Evolutionary conservation across 192 early-diverging fungal genomes (phyloP).

Genomic region (Coemansia sp.): DNA sequence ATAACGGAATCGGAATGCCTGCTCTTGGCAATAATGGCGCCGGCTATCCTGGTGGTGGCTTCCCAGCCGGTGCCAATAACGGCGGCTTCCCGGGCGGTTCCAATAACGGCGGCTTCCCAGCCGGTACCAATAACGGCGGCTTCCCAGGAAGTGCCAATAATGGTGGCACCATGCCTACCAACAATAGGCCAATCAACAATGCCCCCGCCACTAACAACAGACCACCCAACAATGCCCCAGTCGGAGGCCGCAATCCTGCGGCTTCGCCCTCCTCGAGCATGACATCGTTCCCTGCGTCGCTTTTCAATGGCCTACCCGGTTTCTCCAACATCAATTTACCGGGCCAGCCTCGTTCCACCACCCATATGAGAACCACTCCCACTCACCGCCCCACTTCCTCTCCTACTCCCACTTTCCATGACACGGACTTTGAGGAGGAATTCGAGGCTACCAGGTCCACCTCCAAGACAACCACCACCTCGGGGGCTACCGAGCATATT

Average conservation of each 20-base stretch:
- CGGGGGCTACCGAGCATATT: not conserved
- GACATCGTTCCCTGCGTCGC: not conserved
- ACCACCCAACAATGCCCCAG: too few relatives aligned
- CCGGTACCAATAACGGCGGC: not conserved
- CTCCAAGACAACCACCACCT: not conserved
- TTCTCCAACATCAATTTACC: conserved; percentile 14
- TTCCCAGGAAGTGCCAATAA: not conserved
- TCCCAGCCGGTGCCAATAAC: not conserved
- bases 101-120: not conserved
- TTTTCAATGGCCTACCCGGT: not conserved
- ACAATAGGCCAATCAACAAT: not conserved
- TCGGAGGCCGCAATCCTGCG: not conserved
- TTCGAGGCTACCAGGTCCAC: not conserved
- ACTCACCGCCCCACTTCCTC: not conserved
- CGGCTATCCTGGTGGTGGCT: not conserved
- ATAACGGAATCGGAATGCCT: not conserved
- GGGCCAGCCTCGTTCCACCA: conserved; percentile 4
- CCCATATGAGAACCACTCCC: not conserved
- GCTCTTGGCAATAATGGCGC: not conserved
- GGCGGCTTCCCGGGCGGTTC: not conserved
- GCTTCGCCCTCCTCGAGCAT: not conserved
- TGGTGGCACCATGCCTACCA: not conserved
- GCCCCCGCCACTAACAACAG: not conserved
- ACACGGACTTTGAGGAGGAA: not conserved
- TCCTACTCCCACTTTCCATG: not conserved